Conservation (phyloP, 768 basidiomycete genomes). For the Gelatoporia subvermispora region DNA sequence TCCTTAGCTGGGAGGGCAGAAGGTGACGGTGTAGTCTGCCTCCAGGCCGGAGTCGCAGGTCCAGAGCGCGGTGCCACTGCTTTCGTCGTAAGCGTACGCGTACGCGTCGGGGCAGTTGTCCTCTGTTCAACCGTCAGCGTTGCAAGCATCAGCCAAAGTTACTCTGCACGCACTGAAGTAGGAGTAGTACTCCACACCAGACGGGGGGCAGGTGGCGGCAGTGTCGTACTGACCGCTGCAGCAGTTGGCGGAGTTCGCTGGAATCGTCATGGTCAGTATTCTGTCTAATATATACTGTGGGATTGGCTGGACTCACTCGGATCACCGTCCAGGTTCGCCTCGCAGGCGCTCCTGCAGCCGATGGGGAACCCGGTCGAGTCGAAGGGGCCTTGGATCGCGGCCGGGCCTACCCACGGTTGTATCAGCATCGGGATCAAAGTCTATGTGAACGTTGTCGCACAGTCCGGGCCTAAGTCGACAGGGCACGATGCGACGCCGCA, state of each 20-base stretch:
- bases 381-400: slow-evolving; percentile 29
- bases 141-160: background rate
- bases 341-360: slow-evolving; percentile 42
- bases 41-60: slow-evolving; percentile 36
- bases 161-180: slow-evolving; percentile 17
- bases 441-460: slow-evolving; percentile 20
- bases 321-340: slow-evolving; percentile 33
- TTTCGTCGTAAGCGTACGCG: slow-evolving; percentile 20
- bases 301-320: slow-evolving; percentile 17
- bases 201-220: slow-evolving; percentile 25
- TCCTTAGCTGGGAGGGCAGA: slow-evolving; percentile 17
- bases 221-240: slow-evolving; percentile 28
- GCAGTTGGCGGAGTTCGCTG: slow-evolving; percentile 29
- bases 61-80: slow-evolving; percentile 45
- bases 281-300: no score
- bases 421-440: background rate
- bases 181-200: slow-evolving; percentile 24
- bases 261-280: background rate
- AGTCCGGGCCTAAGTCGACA: slow-evolving; percentile 33
- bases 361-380: slow-evolving; percentile 32
- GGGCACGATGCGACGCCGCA: slow-evolving; percentile 32
- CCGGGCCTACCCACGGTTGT: slow-evolving; percentile 22
- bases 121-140: slow-evolving; percentile 8
- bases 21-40: slow-evolving; percentile 25
- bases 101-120: slow-evolving; percentile 18